A percentile compares a stretch with the other conserved stretches of the same genome.
These are phyloP conservation scores for Mallotus repandus DNA, from an alignment of 441 rosid species.

Conservation along the genomic window DNA sequence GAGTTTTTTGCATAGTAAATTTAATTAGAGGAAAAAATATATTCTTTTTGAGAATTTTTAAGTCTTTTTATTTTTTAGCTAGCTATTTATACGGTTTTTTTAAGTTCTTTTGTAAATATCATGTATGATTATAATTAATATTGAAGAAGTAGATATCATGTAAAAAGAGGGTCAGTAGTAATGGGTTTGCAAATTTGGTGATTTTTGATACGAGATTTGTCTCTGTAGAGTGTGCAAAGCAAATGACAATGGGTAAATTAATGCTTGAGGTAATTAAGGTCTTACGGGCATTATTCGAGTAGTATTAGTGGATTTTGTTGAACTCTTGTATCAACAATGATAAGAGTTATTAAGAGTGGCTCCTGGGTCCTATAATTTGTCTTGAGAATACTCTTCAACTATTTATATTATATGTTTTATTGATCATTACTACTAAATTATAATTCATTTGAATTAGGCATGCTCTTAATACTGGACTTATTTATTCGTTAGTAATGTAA, in stretches of 20 bases:
- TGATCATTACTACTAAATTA: not conserved
- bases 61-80: not conserved
- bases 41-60: not conserved
- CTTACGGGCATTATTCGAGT: too few species aligned
- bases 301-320: too few species aligned
- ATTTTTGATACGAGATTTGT: not conserved
- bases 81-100: too few species aligned
- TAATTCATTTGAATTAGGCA: not conserved
- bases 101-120: not conserved
- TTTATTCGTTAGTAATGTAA: not conserved
- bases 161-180: not conserved
- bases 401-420: not conserved
- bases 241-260: too few species aligned
- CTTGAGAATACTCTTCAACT: constrained; percentile 37
- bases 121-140: not conserved
- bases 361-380: not conserved
- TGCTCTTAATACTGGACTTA: not conserved
- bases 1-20: constrained; percentile 69
- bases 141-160: not conserved
- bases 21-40: constrained; percentile 31
- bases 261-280: not conserved
- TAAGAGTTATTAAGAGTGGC: not conserved
- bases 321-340: too few species aligned
- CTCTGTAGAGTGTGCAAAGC: not conserved
- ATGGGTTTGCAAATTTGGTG: not conserved